Evolutionary conservation across 1,139 yeast species (phyloP).

Genomic region (Pichia sp.): DNA sequence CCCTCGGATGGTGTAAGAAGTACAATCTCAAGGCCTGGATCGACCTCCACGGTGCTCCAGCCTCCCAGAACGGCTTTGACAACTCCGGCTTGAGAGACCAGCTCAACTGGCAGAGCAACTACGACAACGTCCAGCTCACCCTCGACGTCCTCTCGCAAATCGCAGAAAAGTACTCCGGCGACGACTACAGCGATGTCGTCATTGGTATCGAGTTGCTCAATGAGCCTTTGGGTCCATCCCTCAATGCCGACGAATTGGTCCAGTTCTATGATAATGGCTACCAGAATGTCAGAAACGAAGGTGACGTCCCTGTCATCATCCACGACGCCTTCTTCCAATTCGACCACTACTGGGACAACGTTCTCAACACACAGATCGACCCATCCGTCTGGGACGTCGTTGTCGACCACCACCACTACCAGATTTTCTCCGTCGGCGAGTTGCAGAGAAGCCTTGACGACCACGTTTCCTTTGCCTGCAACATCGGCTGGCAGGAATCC

Average conservation of each 20-base stretch:
- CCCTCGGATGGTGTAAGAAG: constrained; percentile 69
- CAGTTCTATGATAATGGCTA: constrained; percentile 43
- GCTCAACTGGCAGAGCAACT: constrained; percentile 49
- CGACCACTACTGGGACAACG: constrained; percentile 47
- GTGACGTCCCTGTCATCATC: constrained; percentile 43
- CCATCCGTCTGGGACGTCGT: constrained; percentile 37
- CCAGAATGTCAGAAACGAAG: constrained; percentile 35
- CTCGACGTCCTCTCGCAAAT: constrained; percentile 43
- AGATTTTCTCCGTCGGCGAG: constrained; percentile 47
- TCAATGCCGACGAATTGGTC: constrained; percentile 39
- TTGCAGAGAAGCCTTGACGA: constrained; percentile 39
- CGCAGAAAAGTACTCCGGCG: constrained; percentile 43
- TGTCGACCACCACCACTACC: constrained; percentile 65
- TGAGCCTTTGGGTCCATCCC: constrained; percentile 53
- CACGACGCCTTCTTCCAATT: constrained; percentile 54
- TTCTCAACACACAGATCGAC: constrained; percentile 37
- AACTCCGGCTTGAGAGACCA: constrained; percentile 83
- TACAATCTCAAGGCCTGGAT: constrained; percentile 76
- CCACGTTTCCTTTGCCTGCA: constrained; percentile 35
- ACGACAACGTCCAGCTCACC: constrained; percentile 49
- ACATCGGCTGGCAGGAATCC: constrained; percentile 27
- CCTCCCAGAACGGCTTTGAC: constrained; percentile 97
- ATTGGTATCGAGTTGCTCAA: constrained; percentile 62
- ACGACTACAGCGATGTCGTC: constrained; percentile 44
- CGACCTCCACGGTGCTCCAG: constrained; percentile 94